Conservation (phyloP, 768 basidiomycete species). For the Boletus vinaceobasis region DNA sequence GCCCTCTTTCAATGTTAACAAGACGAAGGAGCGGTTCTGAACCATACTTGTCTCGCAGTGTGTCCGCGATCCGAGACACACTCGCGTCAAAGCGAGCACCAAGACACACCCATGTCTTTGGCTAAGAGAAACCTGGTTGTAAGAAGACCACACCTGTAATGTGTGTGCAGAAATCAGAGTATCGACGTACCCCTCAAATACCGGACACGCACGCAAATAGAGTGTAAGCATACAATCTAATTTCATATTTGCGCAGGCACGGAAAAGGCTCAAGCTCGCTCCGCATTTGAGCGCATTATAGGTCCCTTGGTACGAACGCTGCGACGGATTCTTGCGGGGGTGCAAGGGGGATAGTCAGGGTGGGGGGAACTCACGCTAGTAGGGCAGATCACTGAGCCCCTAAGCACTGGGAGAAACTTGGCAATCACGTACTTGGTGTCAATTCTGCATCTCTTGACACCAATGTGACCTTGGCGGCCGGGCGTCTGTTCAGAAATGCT, state of each 20-base stretch:
- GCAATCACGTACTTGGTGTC: not conserved
- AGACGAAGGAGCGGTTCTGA: not conserved
- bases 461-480: not conserved
- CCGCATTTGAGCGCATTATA: not conserved
- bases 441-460: not conserved
- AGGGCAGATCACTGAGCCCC: not conserved
- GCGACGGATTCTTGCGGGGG: not conserved
- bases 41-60: not conserved
- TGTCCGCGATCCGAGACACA: not conserved
- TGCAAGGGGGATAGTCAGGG: not conserved
- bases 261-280: not conserved
- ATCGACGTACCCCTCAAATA: not conserved
- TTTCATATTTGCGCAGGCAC: not conserved
- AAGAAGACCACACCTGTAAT: not conserved
- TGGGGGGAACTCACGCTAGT: not conserved
- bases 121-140: not conserved
- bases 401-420: not conserved
- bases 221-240: not conserved
- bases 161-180: not conserved
- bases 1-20: slow-evolving; percentile 1
- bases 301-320: no score
- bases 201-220: not conserved
- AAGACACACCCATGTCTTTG: not conserved
- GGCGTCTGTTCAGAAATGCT: not conserved
- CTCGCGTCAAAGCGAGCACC: not conserved